Evolutionary conservation across 352 stramenopile species (phyloP).

Genomic region (Globisporangium paroecandrum): DNA sequence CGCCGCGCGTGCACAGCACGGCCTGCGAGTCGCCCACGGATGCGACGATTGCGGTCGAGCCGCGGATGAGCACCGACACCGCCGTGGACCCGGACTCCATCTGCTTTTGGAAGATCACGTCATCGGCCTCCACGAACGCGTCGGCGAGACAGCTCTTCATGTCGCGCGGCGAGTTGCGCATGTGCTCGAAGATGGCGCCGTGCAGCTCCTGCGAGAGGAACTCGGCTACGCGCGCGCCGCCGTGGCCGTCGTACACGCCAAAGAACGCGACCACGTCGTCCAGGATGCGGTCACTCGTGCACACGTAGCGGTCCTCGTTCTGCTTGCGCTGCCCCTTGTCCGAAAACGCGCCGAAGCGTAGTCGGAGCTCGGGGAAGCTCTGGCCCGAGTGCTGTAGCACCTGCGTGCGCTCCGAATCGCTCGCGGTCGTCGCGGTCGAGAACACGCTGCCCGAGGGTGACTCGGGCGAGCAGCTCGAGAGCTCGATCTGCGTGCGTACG

Average conservation of each 20-base stretch:
- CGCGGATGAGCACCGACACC: slow-evolving; percentile 56
- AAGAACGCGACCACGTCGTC: slow-evolving; percentile 77
- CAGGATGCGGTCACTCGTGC: slow-evolving; percentile 37
- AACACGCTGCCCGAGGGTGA: slow-evolving; percentile 67
- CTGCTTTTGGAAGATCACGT: slow-evolving; percentile 67
- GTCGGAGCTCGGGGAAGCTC: slow-evolving; percentile 43
- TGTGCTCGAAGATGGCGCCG: slow-evolving; percentile 46
- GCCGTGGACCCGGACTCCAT: slow-evolving; percentile 75
- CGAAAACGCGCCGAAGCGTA: slow-evolving; percentile 72
- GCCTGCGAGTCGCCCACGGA: slow-evolving; percentile 81
- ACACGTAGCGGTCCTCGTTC: slow-evolving; percentile 76
- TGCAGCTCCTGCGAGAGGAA: slow-evolving; percentile 64
- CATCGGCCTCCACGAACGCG: slow-evolving; percentile 60
- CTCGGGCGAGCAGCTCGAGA: slow-evolving; percentile 38
- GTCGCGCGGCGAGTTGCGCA: slow-evolving; percentile 35
- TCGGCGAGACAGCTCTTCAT: slow-evolving; percentile 33
- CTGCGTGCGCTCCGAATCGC: slow-evolving; percentile 69
- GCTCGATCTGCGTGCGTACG: slow-evolving; percentile 2
- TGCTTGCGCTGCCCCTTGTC: slow-evolving; percentile 67
- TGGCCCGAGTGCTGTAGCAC: slow-evolving; percentile 47
- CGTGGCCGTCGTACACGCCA: slow-evolving; percentile 83
- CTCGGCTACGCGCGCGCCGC: slow-evolving; percentile 61
- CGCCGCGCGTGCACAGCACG: slow-evolving; percentile 55
- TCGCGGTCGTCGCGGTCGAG: slow-evolving; percentile 68
- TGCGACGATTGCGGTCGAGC: slow-evolving; percentile 48